A percentile compares a stretch with the other conserved stretches of the same genome.
These are phyloP conservation scores for Xylaria flabelliformis DNA, from an alignment of 495 filamentous ascomycete species.

Conservation along the genomic window DNA sequence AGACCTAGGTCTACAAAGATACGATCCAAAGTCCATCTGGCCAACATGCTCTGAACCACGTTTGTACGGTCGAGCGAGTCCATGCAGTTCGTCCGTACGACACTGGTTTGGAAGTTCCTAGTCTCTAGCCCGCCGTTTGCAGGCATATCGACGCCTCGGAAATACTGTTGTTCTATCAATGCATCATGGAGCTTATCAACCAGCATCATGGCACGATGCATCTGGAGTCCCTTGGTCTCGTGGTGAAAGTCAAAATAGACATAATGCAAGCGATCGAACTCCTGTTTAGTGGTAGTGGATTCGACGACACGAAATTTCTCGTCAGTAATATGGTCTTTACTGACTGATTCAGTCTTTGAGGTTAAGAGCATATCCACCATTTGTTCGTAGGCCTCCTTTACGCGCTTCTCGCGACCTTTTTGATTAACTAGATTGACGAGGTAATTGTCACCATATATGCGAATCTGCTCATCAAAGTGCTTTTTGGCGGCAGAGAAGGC, in stretches of 20 bases:
- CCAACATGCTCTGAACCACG: slow-evolving; percentile 95
- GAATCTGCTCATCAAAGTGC: slow-evolving; percentile 93
- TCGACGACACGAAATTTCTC: slow-evolving; percentile 86
- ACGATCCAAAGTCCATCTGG: slow-evolving; percentile 81
- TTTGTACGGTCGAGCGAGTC: slow-evolving; percentile 98
- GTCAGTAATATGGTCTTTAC: slow-evolving; percentile 61
- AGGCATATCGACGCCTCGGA: slow-evolving; percentile 87
- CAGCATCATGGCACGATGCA: slow-evolving; percentile 88
- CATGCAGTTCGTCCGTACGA: slow-evolving; percentile 98
- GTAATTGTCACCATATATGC: slow-evolving; percentile 92
- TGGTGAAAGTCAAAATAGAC: slow-evolving; percentile 98
- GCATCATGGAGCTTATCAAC: slow-evolving; percentile 78
- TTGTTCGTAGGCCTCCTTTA: slow-evolving; percentile 93
- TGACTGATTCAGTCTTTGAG: slow-evolving; percentile 66
- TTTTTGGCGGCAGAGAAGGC: slow-evolving; percentile 76
- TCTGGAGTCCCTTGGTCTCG: slow-evolving; percentile 91
- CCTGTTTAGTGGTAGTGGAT: slow-evolving; percentile 59
- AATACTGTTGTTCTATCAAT: slow-evolving; percentile 81
- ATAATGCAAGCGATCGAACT: slow-evolving; percentile 86
- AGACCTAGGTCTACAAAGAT: slow-evolving; percentile 84
- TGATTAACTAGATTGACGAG: slow-evolving; percentile 97
- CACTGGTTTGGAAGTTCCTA: slow-evolving; percentile 78
- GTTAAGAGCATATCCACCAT: slow-evolving; percentile 77
- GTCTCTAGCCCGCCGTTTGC: slow-evolving; percentile 77
- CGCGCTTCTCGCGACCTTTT: slow-evolving; percentile 80